Conservation (phyloP, 495 filamentous ascomycete species). For the Penicillium diatomitis region DNA sequence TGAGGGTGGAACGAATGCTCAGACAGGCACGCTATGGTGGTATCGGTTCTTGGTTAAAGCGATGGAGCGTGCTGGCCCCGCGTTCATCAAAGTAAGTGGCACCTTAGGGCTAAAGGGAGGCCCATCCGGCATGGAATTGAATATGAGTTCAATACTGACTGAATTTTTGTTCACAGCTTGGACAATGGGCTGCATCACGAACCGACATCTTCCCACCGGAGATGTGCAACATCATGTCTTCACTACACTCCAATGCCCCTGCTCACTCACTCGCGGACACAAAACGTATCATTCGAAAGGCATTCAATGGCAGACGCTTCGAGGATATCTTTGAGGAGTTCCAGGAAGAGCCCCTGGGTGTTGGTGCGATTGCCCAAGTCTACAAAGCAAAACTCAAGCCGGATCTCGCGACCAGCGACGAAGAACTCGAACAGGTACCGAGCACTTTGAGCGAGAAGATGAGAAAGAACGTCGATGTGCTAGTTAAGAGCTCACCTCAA, state of each 20-base stretch:
- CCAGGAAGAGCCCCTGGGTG: slow-evolving; percentile 79
- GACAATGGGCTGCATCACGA: slow-evolving; percentile 97
- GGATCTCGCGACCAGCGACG: slow-evolving; percentile 55
- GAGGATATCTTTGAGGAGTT: slow-evolving; percentile 97
- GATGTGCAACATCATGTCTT: slow-evolving; percentile 88
- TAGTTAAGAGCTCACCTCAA: slow-evolving; percentile 77
- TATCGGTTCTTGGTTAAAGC: slow-evolving; percentile 77
- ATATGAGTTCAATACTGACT: not conserved
- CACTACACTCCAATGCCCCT: slow-evolving; percentile 87
- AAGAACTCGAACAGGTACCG: slow-evolving; percentile 1
- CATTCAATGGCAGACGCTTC: slow-evolving; percentile 72
- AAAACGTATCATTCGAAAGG: slow-evolving; percentile 64
- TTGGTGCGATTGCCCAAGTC: slow-evolving; percentile 95
- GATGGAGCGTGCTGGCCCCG: slow-evolving; percentile 92
- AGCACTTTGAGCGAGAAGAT: slow-evolving; percentile 4
- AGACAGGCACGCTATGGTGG: slow-evolving; percentile 86
- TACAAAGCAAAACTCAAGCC: slow-evolving; percentile 92
- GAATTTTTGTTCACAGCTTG: slow-evolving; percentile 49
- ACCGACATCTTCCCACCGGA: slow-evolving; percentile 96
- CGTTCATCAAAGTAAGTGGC: slow-evolving; percentile 83
- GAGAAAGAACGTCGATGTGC: slow-evolving; percentile 69
- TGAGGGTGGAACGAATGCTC: slow-evolving; percentile 55
- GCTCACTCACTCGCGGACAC: slow-evolving; percentile 80
- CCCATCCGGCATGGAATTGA: not conserved
- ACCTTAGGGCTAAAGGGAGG: no score